Percentiles rank a stretch among this genome's conserved stretches.
Conservation (phyloP, 176 grass and related monocot genomes). For the Rhynchospora breviuscula region DNA sequence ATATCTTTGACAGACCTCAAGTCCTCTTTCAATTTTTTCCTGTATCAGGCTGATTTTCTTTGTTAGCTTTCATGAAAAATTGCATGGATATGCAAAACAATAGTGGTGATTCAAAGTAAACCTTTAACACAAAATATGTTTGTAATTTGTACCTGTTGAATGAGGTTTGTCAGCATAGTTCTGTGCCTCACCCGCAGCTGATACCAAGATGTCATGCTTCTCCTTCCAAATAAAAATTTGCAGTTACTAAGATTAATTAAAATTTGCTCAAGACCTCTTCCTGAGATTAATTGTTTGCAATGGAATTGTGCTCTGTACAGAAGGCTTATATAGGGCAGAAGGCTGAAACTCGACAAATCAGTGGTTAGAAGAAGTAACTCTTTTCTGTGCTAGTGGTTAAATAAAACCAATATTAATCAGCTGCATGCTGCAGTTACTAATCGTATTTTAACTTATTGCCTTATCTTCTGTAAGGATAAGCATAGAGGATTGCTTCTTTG, state of each 20-base stretch:
- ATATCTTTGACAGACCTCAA: neutral
- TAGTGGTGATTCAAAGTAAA: no score
- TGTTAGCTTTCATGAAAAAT: neutral
- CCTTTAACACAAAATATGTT: neutral
- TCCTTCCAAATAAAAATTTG: neutral
- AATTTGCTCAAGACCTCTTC: neutral
- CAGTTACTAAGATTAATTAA: no score
- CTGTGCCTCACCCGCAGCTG: neutral
- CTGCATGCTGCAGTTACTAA: slow-evolving; percentile 1
- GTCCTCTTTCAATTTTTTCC: neutral
- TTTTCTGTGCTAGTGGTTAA: neutral
- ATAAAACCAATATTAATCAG: slow-evolving; percentile 7
- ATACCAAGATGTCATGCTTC: neutral
- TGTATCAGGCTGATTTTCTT: neutral
- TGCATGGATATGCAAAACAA: neutral
- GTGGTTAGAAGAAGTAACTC: neutral
- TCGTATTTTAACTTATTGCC: neutral
- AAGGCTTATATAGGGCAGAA: neutral
- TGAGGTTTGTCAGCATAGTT: neutral
- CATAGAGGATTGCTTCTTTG: no score
- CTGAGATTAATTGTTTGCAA: neutral
- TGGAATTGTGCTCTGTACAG: neutral
- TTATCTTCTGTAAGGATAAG: no score
- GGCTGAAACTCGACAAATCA: neutral
- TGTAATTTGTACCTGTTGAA: neutral